Evolutionary conservation across 768 basidiomycete species (phyloP).

Genomic region (Boletus rubroflammeus): DNA sequence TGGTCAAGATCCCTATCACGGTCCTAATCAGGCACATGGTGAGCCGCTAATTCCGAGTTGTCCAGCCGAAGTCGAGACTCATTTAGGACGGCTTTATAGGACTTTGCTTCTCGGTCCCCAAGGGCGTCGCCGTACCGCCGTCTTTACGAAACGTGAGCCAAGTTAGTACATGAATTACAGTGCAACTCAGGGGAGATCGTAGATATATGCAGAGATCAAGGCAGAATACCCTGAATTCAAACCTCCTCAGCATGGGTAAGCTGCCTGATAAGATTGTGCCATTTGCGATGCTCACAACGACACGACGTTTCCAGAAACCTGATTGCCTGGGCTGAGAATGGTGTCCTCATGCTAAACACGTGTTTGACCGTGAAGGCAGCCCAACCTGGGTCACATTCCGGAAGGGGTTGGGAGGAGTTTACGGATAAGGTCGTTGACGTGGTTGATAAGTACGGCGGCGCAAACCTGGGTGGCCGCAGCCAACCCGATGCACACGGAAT

Average conservation of each 20-base stretch:
- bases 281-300: conserved; percentile 6
- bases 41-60: conserved; percentile 16
- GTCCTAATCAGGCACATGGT: conserved; percentile 82
- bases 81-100: conserved; percentile 41
- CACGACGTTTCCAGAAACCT: conserved; percentile 55
- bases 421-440: conserved; percentile 79
- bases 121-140: conserved; percentile 70
- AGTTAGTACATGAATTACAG: conserved; percentile 1
- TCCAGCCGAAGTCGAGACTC: conserved; percentile 8
- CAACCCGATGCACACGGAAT: conserved; percentile 43
- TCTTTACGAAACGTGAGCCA: conserved; percentile 73
- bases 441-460: conserved; percentile 73
- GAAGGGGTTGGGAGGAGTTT: conserved; percentile 89
- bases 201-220: conserved; percentile 89
- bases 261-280: conserved; percentile 15
- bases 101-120: conserved; percentile 86
- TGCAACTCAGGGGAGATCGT: conserved; percentile 15
- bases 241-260: conserved; percentile 81
- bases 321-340: conserved; percentile 74
- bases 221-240: conserved; percentile 78
- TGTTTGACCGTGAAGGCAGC: conserved; percentile 81
- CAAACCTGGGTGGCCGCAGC: conserved; percentile 48
- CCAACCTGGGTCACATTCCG: conserved; percentile 75
- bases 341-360: conserved; percentile 91
- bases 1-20: conserved; percentile 88